Conservation (phyloP, 352 stramenopile species). For the Phytophthora litchii region DNA sequence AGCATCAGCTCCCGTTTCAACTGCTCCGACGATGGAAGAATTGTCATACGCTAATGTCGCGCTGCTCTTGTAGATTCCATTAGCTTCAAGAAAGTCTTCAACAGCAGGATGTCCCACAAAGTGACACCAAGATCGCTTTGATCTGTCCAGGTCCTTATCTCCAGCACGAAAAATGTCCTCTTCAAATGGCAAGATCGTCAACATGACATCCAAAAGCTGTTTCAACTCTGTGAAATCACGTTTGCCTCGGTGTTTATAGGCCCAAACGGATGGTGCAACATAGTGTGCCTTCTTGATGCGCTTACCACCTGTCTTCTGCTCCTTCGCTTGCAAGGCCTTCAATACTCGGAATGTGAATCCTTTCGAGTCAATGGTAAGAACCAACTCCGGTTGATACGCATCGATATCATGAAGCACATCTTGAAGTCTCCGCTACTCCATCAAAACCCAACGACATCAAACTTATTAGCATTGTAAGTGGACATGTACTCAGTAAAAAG, state of each 20-base stretch:
- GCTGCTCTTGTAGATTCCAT: constrained; percentile 38
- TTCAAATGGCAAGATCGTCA: constrained; percentile 79
- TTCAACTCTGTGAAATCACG: constrained; percentile 43
- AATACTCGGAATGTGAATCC: constrained; percentile 76
- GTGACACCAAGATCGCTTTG: constrained; percentile 40
- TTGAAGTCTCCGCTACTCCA: constrained; percentile 42
- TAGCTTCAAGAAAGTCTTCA: constrained; percentile 68
- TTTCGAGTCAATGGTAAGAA: constrained; percentile 84
- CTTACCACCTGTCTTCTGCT: constrained; percentile 6
- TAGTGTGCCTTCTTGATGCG: constrained; percentile 67
- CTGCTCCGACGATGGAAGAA: neutral
- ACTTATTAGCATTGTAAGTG: neutral
- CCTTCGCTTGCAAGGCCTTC: constrained; percentile 36
- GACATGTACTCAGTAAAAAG: neutral
- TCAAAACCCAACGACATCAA: neutral
- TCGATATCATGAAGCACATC: constrained; percentile 66
- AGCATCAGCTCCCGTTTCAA: constrained; percentile 20
- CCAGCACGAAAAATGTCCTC: constrained; percentile 43
- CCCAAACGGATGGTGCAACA: constrained; percentile 80
- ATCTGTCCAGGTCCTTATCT: neutral
- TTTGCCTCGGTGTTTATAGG: constrained; percentile 60
- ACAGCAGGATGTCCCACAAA: constrained; percentile 76
- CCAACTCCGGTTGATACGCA: constrained; percentile 52
- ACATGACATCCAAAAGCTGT: constrained; percentile 63
- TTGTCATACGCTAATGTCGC: neutral